Conservation (phyloP, 2,329 filamentous ascomycete species). For the Waltergamsia citrina region DNA sequence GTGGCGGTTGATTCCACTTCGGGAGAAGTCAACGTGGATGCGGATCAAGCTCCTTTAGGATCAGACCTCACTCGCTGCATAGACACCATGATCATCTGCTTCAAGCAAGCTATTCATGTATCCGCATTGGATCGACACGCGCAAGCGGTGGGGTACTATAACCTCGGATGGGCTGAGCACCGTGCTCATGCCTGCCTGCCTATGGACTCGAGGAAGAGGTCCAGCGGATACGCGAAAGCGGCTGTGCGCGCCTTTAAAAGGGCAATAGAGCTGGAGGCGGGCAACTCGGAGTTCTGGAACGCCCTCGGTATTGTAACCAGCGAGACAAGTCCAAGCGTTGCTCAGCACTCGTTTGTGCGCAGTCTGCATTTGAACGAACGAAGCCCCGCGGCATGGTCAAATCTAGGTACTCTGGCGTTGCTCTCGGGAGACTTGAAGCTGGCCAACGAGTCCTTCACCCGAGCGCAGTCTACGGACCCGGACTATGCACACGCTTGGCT, state of each 20-base stretch:
- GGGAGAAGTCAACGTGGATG: constrained; percentile 19
- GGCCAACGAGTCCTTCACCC: constrained; percentile 83
- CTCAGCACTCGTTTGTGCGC: constrained; percentile 87
- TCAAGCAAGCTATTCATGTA: constrained; percentile 75
- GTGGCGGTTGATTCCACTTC: constrained; percentile 35
- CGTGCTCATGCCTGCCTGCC: constrained; percentile 63
- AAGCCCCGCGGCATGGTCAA: constrained; percentile 79
- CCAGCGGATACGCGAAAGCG: constrained; percentile 64
- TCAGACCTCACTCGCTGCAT: constrained; percentile 50
- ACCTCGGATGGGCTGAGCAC: constrained; percentile 89
- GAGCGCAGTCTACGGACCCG: constrained; percentile 88
- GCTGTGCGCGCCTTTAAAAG: constrained; percentile 88
- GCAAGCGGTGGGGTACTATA: constrained; percentile 94
- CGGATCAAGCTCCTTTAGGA: constrained; percentile 26
- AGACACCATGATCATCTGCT: constrained; percentile 68
- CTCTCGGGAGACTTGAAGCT: constrained; percentile 74
- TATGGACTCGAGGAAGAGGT: constrained; percentile 40
- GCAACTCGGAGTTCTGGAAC: constrained; percentile 96
- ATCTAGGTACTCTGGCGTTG: constrained; percentile 78
- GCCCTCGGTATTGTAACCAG: constrained; percentile 86
- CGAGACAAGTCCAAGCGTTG: constrained; percentile 72
- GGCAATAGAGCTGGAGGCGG: constrained; percentile 88
- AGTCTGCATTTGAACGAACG: constrained; percentile 89
- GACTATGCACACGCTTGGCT: constrained; percentile 92
- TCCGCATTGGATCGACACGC: constrained; percentile 70